Evolutionary conservation across 257 asterid genomes (phyloP).

Genomic region (Nicotiana sylvestris): DNA sequence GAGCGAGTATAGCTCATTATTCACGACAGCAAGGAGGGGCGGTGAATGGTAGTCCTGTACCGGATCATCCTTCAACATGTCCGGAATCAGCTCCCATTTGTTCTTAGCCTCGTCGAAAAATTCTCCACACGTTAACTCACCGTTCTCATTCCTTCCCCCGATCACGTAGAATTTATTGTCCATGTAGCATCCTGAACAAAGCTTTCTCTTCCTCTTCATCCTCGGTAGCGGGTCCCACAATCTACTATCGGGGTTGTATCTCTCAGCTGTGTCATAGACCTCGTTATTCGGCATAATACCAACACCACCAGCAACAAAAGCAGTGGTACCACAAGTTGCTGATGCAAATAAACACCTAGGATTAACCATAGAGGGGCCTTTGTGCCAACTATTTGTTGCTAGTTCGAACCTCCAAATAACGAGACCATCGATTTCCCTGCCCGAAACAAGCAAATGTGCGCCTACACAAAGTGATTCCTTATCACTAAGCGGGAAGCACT

Average conservation of each 20-base stretch:
- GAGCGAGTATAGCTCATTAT: conserved; percentile 60
- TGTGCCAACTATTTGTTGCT: conserved; percentile 53
- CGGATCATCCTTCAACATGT: conserved; percentile 63
- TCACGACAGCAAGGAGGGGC: conserved; percentile 70
- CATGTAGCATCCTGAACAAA: conserved; percentile 72
- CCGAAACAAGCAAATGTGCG: conserved; percentile 60
- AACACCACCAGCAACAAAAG: conserved; percentile 75
- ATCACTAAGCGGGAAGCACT: conserved; percentile 55
- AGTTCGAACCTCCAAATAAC: conserved; percentile 67
- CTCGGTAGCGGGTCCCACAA: conserved; percentile 60
- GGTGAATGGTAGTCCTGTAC: conserved; percentile 60
- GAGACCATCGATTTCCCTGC: conserved; percentile 60
- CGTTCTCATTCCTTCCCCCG: conserved; percentile 59
- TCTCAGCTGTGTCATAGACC: conserved; percentile 54
- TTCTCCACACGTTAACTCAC: conserved; percentile 68
- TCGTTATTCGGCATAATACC: conserved; percentile 23
- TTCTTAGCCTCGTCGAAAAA: conserved; percentile 44
- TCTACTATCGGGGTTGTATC: conserved; percentile 38
- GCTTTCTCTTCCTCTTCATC: conserved; percentile 50
- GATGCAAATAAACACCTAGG: conserved; percentile 82
- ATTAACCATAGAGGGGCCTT: conserved; percentile 61
- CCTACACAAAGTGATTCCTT: conserved; percentile 74
- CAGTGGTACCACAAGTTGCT: conserved; percentile 51
- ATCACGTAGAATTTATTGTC: conserved; percentile 58
- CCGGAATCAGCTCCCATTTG: conserved; percentile 65